These are phyloP conservation scores for Selenicereus undatus DNA, from an alignment of 148 eudicot species.

Conservation along the genomic window DNA sequence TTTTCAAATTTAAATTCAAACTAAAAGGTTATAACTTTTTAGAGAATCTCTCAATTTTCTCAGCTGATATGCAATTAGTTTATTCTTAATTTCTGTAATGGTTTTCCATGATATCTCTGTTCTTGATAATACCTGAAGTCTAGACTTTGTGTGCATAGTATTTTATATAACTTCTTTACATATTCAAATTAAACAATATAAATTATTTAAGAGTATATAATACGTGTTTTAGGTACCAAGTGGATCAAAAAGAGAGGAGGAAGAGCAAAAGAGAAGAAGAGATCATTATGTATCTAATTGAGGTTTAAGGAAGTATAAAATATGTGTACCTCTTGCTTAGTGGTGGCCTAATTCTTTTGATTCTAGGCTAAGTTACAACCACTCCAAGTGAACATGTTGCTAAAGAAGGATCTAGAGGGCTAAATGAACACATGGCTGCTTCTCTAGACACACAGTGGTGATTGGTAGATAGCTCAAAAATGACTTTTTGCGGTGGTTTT, in stretches of 20 bases:
- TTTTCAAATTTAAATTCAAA: too few relatives aligned
- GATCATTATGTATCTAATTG: neutral
- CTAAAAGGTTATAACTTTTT: too few relatives aligned
- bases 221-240: neutral
- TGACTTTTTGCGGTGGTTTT: too few relatives aligned
- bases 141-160: neutral
- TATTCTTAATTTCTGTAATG: too few relatives aligned
- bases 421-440: neutral
- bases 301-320: neutral
- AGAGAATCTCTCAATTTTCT: too few relatives aligned
- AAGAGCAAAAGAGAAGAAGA: neutral
- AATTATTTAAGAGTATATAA: neutral
- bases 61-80: too few relatives aligned
- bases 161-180: too few relatives aligned
- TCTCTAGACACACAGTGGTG: too few relatives aligned
- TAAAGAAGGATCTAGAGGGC: neutral
- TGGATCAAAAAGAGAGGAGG: neutral
- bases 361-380: neutral
- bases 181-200: neutral
- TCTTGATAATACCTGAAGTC: neutral
- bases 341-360: neutral
- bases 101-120: too few relatives aligned
- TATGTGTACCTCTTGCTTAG: neutral
- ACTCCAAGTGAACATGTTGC: neutral
- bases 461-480: too few relatives aligned